A percentile compares a stretch with the other conserved stretches of the same genome.
phyloP scores from a whole-genome alignment of 305 asterid species.

The Plantago coronopus region DNA sequence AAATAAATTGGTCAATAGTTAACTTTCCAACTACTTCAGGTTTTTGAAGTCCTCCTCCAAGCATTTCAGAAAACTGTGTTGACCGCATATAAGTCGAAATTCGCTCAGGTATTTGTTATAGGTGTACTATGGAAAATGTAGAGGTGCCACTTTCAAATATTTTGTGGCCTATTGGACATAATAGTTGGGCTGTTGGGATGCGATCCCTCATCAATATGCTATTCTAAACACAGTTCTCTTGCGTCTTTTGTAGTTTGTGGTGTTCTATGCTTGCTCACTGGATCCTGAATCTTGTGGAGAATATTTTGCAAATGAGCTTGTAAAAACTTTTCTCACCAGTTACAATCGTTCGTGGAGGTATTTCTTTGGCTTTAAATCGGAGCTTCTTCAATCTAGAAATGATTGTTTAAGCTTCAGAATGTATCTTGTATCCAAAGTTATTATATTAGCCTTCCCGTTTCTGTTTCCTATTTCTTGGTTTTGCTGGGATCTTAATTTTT shows the following conservation, averaged over 20 bases:
- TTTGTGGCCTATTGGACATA: constrained; percentile 8
- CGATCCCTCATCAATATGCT: neutral
- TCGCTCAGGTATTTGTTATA: constrained; percentile 67
- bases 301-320: constrained; percentile 45
- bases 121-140: neutral
- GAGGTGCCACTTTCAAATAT: neutral
- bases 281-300: constrained; percentile 85
- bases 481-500: constrained; percentile 14
- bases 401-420: too few species aligned
- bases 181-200: constrained; percentile 6
- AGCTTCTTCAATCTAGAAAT: neutral
- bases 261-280: constrained; percentile 92
- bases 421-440: too few species aligned
- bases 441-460: neutral
- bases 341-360: constrained; percentile 64
- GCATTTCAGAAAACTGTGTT: constrained; percentile 80
- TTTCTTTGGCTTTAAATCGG: neutral
- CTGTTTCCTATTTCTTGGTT: neutral
- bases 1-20: constrained; percentile 19
- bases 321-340: constrained; percentile 47
- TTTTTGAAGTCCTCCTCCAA: constrained; percentile 71
- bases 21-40: constrained; percentile 45
- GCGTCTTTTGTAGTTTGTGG: constrained; percentile 63
- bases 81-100: constrained; percentile 82
- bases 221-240: neutral